These are phyloP conservation scores for Kodamaea derodonti DNA, from an alignment of 1,139 yeast species.

Conservation along the genomic window DNA sequence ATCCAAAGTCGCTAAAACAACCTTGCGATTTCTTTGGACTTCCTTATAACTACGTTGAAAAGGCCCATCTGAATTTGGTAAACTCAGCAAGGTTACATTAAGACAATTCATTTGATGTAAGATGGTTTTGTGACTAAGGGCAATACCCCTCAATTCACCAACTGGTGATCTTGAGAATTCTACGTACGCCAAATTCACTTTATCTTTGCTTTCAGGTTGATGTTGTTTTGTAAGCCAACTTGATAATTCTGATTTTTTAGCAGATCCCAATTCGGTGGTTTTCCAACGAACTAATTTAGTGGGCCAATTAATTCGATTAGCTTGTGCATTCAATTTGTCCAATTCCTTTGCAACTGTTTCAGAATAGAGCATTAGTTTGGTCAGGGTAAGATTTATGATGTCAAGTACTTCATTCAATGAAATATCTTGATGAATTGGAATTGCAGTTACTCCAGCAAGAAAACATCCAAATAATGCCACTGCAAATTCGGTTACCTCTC, in stretches of 20 bases:
- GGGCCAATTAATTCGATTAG: slow-evolving; percentile 38
- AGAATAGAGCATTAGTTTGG: slow-evolving; percentile 77
- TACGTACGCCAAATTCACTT: slow-evolving; percentile 76
- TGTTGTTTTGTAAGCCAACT: slow-evolving; percentile 25
- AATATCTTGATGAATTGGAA: slow-evolving; percentile 80
- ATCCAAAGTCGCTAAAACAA: slow-evolving; percentile 71
- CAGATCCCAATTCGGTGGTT: slow-evolving; percentile 81
- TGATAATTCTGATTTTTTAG: slow-evolving; percentile 42
- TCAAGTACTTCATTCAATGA: slow-evolving; percentile 63
- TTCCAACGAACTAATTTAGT: slow-evolving; percentile 63
- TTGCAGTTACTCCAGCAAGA: slow-evolving; percentile 90
- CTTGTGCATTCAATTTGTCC: slow-evolving; percentile 50
- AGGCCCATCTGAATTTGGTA: slow-evolving; percentile 47
- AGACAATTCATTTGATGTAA: slow-evolving; percentile 84
- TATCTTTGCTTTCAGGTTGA: slow-evolving; percentile 34
- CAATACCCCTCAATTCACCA: slow-evolving; percentile 92
- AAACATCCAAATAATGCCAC: slow-evolving; percentile 89
- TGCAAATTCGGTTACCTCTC: slow-evolving; percentile 81
- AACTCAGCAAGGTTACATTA: slow-evolving; percentile 61
- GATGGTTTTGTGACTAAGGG: slow-evolving; percentile 82
- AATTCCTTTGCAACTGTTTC: slow-evolving; percentile 71
- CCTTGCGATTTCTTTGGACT: slow-evolving; percentile 27
- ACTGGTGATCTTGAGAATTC: slow-evolving; percentile 89
- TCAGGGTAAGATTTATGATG: slow-evolving; percentile 69
- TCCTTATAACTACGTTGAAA: slow-evolving; percentile 31